These are phyloP conservation scores for Erigeron canadensis DNA, from an alignment of 129 eudicot genomes.

Conservation along the genomic window DNA sequence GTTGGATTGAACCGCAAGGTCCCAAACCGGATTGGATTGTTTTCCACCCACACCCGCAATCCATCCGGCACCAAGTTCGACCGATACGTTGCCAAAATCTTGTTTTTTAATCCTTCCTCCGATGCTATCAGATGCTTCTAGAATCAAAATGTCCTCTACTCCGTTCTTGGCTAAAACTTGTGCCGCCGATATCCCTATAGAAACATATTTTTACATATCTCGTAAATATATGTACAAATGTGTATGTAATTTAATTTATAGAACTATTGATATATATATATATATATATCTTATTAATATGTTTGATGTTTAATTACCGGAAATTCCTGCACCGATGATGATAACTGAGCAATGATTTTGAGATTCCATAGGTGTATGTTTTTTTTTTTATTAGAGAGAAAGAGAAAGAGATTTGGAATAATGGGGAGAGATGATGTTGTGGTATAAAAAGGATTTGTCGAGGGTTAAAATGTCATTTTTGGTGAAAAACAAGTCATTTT, in stretches of 20 bases:
- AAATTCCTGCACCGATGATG: constrained; percentile 86
- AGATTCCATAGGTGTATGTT: constrained; percentile 45
- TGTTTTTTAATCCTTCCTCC: constrained; percentile 80
- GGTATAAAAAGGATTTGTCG: neutral
- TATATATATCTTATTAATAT: no score
- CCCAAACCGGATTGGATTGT: constrained; percentile 76
- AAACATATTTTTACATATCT: neutral
- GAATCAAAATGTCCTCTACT: constrained; percentile 69
- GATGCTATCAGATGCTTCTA: constrained; percentile 75
- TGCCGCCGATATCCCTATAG: constrained; percentile 75
- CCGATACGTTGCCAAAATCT: constrained; percentile 64
- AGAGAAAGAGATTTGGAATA: constrained; percentile 6
- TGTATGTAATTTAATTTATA: neutral
- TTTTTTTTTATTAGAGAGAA: constrained; percentile 14
- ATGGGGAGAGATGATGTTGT: neutral
- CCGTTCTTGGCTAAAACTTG: constrained; percentile 69
- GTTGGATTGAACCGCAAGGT: constrained; percentile 50
- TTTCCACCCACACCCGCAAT: constrained; percentile 95
- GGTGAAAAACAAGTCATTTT: no score
- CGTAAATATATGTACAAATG: no score
- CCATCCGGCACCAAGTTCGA: constrained; percentile 98
- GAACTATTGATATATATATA: no score
- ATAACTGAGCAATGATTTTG: constrained; percentile 61
- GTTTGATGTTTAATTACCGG: constrained; percentile 39
- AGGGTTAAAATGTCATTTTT: neutral